A percentile compares a stretch with the other conserved stretches of the same genome.
Conservation (phyloP, 2,329 filamentous ascomycete genomes). For the Chaetomiaceae sp. region DNA sequence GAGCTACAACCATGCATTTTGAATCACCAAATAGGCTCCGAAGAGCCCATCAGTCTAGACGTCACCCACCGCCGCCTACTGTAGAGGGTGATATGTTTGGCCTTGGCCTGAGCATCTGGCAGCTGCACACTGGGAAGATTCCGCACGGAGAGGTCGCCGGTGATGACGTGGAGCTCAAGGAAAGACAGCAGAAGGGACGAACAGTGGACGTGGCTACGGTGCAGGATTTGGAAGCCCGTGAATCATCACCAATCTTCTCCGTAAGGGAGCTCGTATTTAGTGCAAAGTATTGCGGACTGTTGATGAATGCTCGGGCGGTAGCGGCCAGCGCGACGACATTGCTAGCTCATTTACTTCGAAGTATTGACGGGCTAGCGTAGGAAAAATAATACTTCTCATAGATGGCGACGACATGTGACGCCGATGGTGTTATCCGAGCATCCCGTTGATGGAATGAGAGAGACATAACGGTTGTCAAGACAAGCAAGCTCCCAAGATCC, state of each 20-base stretch:
- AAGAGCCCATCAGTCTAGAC: background rate
- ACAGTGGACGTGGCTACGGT: conserved; percentile 1
- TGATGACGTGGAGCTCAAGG: background rate
- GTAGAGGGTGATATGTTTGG: conserved; percentile 10
- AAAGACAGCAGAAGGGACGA: conserved; percentile 2
- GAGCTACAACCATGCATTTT: background rate
- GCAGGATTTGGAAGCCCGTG: background rate
- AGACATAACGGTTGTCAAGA: too few relatives aligned
- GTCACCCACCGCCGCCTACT: background rate
- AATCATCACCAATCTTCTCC: background rate
- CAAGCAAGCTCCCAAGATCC: too few relatives aligned
- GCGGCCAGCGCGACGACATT: too few relatives aligned
- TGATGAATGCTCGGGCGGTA: too few relatives aligned
- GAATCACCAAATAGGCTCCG: conserved; percentile 7
- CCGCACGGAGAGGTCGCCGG: background rate
- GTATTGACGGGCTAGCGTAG: too few relatives aligned
- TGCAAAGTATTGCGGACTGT: too few relatives aligned
- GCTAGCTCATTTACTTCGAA: too few relatives aligned
- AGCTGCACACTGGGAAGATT: conserved; percentile 6
- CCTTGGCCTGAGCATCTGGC: conserved; percentile 12
- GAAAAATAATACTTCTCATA: too few relatives aligned
- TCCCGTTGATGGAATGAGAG: too few relatives aligned
- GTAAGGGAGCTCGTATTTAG: background rate
- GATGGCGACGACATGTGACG: too few relatives aligned
- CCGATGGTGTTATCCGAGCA: too few relatives aligned